Evolutionary conservation across 768 basidiomycete species (phyloP).

Genomic region (Kwoniella europaea): DNA sequence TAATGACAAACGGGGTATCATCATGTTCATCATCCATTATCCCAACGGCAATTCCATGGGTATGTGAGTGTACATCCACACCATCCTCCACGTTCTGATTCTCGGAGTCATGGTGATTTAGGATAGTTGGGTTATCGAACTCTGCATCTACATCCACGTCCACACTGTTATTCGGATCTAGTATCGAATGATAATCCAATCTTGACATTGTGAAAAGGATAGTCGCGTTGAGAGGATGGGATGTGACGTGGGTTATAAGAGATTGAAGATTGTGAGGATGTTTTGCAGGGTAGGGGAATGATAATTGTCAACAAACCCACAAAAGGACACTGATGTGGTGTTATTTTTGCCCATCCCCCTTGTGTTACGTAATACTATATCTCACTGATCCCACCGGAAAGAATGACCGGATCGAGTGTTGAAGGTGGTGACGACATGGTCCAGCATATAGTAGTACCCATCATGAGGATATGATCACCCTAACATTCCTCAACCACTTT

Average conservation of each 20-base stretch:
- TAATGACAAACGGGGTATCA: constrained; percentile 18
- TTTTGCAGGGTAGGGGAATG: neutral
- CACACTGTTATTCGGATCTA: constrained; percentile 5
- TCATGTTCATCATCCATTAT: constrained; percentile 21
- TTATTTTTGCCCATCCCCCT: neutral
- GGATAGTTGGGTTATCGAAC: constrained; percentile 13
- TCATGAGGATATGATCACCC: too few species aligned
- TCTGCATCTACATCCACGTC: constrained; percentile 11
- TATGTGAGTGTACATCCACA: neutral
- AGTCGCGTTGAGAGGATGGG: neutral
- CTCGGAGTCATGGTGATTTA: neutral
- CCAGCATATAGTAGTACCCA: too few species aligned
- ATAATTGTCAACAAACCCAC: constrained; percentile 1
- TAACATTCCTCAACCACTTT: too few species aligned
- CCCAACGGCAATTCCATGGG: neutral
- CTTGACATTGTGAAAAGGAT: constrained; percentile 10
- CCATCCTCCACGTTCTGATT: neutral
- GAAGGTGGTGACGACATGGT: neutral
- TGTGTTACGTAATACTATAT: neutral
- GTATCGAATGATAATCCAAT: constrained; percentile 12
- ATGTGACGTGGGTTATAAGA: constrained; percentile 8
- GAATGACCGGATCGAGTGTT: neutral
- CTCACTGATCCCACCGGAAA: neutral
- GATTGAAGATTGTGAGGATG: neutral
- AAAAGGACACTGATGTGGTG: neutral